A percentile compares a stretch with the other conserved stretches of the same genome.
phyloP scores from a whole-genome alignment of 257 asterid genomes.

The Solanum pinnatisectum region DNA sequence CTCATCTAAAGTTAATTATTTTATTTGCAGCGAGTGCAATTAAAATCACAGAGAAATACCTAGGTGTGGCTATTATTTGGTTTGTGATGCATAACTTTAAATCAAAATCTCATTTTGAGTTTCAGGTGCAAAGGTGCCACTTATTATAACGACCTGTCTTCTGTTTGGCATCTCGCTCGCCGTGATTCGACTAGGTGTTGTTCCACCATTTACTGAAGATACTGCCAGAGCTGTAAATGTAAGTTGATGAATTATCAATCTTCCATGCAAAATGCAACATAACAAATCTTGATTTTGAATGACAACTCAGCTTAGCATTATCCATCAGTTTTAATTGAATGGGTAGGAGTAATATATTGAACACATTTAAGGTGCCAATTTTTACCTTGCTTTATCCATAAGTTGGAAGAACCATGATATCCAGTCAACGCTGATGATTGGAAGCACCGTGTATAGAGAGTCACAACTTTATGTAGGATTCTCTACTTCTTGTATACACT shows the following conservation, averaged over 20 bases:
- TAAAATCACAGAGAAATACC: background rate
- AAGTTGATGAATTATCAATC: constrained; percentile 15
- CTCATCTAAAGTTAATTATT: background rate
- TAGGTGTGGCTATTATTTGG: background rate
- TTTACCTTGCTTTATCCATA: background rate
- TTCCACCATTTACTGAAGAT: constrained; percentile 79
- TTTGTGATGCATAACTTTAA: background rate
- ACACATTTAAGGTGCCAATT: background rate
- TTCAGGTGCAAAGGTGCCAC: constrained; percentile 57
- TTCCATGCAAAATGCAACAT: background rate
- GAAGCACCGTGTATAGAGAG: background rate
- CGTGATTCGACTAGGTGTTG: constrained; percentile 42
- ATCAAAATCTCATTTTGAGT: constrained; percentile 1
- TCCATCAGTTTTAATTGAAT: background rate
- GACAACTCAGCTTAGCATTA: background rate
- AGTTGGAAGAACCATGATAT: background rate
- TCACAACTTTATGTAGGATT: background rate
- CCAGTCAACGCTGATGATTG: background rate
- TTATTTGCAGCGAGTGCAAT: background rate
- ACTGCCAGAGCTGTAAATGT: constrained; percentile 84
- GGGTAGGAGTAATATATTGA: background rate
- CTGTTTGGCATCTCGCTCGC: constrained; percentile 42
- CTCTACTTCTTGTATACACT: background rate
- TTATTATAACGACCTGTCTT: constrained; percentile 30
- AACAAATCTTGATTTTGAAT: background rate